Conservation (phyloP, 2,329 filamentous ascomycete species). For the Malbranchea cinnamomea region DNA sequence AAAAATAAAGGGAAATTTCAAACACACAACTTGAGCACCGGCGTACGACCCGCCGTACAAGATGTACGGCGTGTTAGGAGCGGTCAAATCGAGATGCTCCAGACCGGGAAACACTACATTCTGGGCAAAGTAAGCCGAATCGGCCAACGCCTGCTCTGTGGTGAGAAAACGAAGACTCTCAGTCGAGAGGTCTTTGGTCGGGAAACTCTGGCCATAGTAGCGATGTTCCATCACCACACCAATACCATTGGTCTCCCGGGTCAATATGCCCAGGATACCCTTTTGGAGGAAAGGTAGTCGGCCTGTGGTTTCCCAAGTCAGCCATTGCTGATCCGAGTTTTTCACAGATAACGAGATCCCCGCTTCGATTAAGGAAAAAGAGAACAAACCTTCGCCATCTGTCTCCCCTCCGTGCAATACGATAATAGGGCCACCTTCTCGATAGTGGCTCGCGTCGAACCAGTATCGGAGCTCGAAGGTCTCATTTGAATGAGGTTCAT, state of each 20-base stretch:
- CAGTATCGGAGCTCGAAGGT: slow-evolving; percentile 64
- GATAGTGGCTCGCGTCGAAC: slow-evolving; percentile 66
- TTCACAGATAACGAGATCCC: neutral
- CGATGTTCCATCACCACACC: slow-evolving; percentile 74
- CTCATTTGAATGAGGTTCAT: slow-evolving; percentile 58
- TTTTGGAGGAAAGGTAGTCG: slow-evolving; percentile 60
- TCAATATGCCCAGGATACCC: slow-evolving; percentile 58
- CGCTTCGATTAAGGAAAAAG: neutral
- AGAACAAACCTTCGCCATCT: slow-evolving; percentile 22
- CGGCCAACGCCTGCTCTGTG: slow-evolving; percentile 68
- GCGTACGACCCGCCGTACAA: slow-evolving; percentile 76
- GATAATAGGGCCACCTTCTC: slow-evolving; percentile 65
- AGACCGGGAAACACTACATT: slow-evolving; percentile 57
- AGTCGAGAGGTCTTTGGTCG: slow-evolving; percentile 49
- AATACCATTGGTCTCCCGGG: slow-evolving; percentile 55
- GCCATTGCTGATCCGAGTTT: neutral
- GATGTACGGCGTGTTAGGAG: slow-evolving; percentile 54
- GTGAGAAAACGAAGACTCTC: slow-evolving; percentile 66
- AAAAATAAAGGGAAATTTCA: neutral
- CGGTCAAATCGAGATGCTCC: slow-evolving; percentile 51
- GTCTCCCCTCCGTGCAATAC: slow-evolving; percentile 62
- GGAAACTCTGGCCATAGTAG: slow-evolving; percentile 69
- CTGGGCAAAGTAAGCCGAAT: slow-evolving; percentile 65
- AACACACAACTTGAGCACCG: slow-evolving; percentile 47
- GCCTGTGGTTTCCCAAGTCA: slow-evolving; percentile 19